phyloP scores from a whole-genome alignment of 192 early-diverging fungal species.

The Coemansia sp. region DNA sequence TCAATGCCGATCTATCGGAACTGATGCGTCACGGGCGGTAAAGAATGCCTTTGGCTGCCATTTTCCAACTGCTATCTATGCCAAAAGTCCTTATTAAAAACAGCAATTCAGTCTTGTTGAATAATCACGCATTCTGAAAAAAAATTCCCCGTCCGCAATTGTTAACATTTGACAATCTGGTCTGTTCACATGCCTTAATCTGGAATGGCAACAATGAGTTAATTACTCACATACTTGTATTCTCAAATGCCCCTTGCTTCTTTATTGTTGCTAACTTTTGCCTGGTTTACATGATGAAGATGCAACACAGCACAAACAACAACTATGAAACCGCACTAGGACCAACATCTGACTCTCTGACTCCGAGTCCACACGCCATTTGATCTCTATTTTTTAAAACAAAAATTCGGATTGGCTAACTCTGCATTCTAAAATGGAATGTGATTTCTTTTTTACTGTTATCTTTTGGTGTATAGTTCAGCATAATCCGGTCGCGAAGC shows the following conservation, averaged over 20 bases:
- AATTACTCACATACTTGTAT: background rate
- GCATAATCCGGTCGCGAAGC: constrained; percentile 49
- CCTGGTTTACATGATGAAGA: background rate
- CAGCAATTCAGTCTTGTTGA: background rate
- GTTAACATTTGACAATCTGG: background rate
- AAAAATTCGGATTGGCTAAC: background rate
- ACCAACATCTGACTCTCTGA: background rate
- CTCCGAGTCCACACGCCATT: background rate
- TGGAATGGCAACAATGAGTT: background rate
- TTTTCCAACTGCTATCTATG: background rate
- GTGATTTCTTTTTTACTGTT: background rate
- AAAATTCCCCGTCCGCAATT: background rate
- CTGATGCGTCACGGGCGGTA: constrained; percentile 3
- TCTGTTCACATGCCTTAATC: background rate
- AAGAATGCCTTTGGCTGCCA: background rate
- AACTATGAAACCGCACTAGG: too few relatives aligned
- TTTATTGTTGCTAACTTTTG: background rate
- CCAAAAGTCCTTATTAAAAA: background rate
- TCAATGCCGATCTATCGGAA: background rate
- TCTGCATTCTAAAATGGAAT: background rate
- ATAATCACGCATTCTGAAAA: background rate
- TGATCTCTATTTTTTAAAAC: background rate
- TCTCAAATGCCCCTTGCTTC: background rate
- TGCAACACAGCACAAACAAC: background rate
- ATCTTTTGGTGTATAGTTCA: constrained; percentile 41